Percentiles rank a stretch among this genome's conserved stretches.
These are phyloP conservation scores for Monosporascus ibericus DNA, from an alignment of 2,329 filamentous ascomycete genomes.

Conservation along the genomic window DNA sequence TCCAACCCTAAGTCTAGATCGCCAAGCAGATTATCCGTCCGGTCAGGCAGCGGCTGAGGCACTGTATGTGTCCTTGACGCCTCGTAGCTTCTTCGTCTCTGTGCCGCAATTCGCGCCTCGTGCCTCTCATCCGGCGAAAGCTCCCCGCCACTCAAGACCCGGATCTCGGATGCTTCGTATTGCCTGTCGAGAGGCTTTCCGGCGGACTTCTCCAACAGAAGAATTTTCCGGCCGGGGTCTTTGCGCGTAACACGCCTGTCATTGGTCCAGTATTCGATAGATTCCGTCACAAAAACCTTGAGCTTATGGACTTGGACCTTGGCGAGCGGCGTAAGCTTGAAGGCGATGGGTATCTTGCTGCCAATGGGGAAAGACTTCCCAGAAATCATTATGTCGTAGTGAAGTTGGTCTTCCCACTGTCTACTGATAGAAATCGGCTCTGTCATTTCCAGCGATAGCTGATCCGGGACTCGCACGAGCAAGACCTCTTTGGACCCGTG, in stretches of 20 bases:
- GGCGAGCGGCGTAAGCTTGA: constrained; percentile 85
- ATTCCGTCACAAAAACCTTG: constrained; percentile 87
- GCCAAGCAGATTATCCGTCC: constrained; percentile 68
- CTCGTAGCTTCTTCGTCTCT: constrained; percentile 47
- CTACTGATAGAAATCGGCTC: constrained; percentile 91
- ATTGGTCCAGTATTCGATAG: constrained; percentile 83
- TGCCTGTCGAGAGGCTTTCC: constrained; percentile 68
- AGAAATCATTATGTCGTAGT: constrained; percentile 94
- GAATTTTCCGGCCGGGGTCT: constrained; percentile 76
- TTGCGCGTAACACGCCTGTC: constrained; percentile 80
- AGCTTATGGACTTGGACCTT: constrained; percentile 92
- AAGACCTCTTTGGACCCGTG: constrained; percentile 75
- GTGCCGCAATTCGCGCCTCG: constrained; percentile 41
- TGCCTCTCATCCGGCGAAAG: constrained; percentile 46
- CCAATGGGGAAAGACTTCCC: constrained; percentile 92
- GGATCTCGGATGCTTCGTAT: constrained; percentile 70
- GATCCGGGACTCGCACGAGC: constrained; percentile 78
- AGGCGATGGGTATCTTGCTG: constrained; percentile 82
- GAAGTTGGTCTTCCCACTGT: constrained; percentile 90
- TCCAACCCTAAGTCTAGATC: constrained; percentile 67
- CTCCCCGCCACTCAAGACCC: constrained; percentile 74
- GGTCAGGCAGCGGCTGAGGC: constrained; percentile 41
- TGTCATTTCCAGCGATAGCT: constrained; percentile 82
- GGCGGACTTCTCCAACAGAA: constrained; percentile 82
- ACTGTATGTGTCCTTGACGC: constrained; percentile 35